phyloP scores from a whole-genome alignment of 1,284 basidiomycete species.

The Ustilago tritici region DNA sequence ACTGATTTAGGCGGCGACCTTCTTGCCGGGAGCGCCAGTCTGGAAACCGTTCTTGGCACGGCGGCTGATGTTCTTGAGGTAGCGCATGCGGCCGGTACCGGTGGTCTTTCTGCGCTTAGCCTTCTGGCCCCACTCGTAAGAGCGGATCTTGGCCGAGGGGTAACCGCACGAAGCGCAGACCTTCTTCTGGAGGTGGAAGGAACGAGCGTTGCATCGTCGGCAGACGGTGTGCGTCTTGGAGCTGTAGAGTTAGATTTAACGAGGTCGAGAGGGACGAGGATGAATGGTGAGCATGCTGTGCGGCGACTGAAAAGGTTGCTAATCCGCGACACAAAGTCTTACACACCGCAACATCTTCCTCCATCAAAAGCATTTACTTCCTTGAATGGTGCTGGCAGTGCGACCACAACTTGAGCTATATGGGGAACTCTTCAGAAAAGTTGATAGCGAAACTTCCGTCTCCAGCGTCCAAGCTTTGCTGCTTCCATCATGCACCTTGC shows the following conservation, averaged over 20 bases:
- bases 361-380: neutral
- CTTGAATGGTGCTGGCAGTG: neutral
- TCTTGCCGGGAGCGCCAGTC: constrained; percentile 65
- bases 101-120: constrained; percentile 99
- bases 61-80: constrained; percentile 79
- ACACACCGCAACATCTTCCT: constrained; percentile 5
- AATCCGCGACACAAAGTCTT: neutral
- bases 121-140: constrained; percentile 98
- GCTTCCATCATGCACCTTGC: no score
- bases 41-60: constrained; percentile 87
- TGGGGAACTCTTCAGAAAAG: no score
- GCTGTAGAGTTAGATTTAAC: constrained; percentile 72
- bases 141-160: constrained; percentile 93
- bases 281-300: constrained; percentile 28
- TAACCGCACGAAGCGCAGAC: constrained; percentile 96
- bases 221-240: constrained; percentile 90
- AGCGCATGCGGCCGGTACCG: constrained; percentile 94
- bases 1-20: constrained; percentile 63
- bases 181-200: constrained; percentile 98
- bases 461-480: no score
- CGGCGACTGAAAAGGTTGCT: neutral
- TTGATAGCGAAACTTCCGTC: no score
- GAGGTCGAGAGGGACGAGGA: neutral
- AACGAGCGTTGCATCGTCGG: constrained; percentile 88
- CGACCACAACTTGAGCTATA: no score